Evolutionary conservation across 2,329 filamentous ascomycete species (phyloP).

Genomic region (Nigrograna mackinnonii): DNA sequence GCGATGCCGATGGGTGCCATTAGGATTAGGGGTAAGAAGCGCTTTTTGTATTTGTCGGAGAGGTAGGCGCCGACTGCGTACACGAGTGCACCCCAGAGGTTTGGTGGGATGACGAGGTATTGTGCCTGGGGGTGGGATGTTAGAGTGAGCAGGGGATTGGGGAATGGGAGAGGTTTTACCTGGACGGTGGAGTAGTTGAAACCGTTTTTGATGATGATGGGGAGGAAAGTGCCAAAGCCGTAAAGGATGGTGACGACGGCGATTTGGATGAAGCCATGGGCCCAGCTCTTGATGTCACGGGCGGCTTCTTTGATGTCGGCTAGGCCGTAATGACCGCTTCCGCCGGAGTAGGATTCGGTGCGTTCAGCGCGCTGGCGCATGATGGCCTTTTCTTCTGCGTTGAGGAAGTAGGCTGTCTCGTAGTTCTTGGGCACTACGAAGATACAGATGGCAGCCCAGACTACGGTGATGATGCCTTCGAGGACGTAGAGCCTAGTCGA

Average conservation of each 20-base stretch:
- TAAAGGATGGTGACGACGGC: slow-evolving; percentile 45
- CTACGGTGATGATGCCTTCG: slow-evolving; percentile 33
- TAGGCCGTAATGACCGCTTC: slow-evolving; percentile 29
- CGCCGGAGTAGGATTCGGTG: slow-evolving; percentile 32
- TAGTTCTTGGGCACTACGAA: slow-evolving; percentile 35
- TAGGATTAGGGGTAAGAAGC: slow-evolving; percentile 42
- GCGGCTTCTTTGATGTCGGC: slow-evolving; percentile 35
- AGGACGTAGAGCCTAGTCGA: slow-evolving; percentile 35
- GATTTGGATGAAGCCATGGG: slow-evolving; percentile 43
- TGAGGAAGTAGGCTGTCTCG: slow-evolving; percentile 37
- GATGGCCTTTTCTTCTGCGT: slow-evolving; percentile 29
- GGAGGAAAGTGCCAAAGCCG: slow-evolving; percentile 47
- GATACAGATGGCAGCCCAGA: slow-evolving; percentile 30
- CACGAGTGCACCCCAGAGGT: slow-evolving; percentile 45
- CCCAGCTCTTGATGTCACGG: slow-evolving; percentile 35
- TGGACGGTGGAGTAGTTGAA: slow-evolving; percentile 45
- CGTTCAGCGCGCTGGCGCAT: slow-evolving; percentile 31
- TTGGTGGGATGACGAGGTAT: slow-evolving; percentile 48
- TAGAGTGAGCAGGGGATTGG: too few relatives aligned
- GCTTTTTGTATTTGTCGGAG: slow-evolving; percentile 40
- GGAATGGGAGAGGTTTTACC: slow-evolving; percentile 22
- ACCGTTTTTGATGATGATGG: slow-evolving; percentile 46
- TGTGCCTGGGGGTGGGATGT: slow-evolving; percentile 21
- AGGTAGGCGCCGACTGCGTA: slow-evolving; percentile 44
- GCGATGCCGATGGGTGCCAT: slow-evolving; percentile 32